These are phyloP conservation scores for Pseudomassariella vexata DNA, from an alignment of 2,329 filamentous ascomycete species.

Conservation along the genomic window DNA sequence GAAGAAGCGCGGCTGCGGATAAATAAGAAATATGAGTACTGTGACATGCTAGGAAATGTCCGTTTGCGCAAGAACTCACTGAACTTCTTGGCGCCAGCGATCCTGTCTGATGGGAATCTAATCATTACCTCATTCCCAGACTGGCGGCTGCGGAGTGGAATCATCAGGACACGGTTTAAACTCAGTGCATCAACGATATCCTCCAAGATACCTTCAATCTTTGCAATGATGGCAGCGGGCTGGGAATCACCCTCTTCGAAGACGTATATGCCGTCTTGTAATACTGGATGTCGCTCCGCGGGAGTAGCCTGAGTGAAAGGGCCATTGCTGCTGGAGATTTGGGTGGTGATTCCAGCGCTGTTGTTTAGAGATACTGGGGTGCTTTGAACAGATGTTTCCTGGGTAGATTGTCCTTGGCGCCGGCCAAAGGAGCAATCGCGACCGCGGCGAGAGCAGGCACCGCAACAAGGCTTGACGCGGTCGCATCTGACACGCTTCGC, in stretches of 20 bases:
- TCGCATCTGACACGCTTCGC: too few relatives aligned
- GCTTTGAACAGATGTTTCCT: too few relatives aligned
- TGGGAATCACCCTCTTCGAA: conserved; percentile 5
- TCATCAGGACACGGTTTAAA: conserved; percentile 36
- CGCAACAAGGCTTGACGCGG: too few relatives aligned
- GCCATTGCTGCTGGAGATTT: too few relatives aligned
- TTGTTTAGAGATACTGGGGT: too few relatives aligned
- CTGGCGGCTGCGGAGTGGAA: conserved; percentile 37
- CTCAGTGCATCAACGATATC: conserved; percentile 41
- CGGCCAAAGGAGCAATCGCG: too few relatives aligned
- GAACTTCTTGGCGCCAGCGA: conserved; percentile 17
- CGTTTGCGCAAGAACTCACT: conserved; percentile 16
- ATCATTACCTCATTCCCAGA: conserved; percentile 15
- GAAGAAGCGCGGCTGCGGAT: conserved; percentile 45
- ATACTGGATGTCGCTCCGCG: too few relatives aligned
- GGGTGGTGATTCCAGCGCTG: too few relatives aligned
- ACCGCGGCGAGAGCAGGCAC: too few relatives aligned
- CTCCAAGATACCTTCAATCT: conserved; percentile 51
- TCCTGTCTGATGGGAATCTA: conserved; percentile 16
- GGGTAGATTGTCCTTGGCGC: too few relatives aligned
- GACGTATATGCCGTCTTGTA: not conserved
- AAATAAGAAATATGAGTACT: conserved; percentile 1
- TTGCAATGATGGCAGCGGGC: conserved; percentile 33
- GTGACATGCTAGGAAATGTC: too few relatives aligned
- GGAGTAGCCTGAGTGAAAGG: too few relatives aligned